Percentiles rank a stretch among this genome's conserved stretches.
These are phyloP conservation scores for Metschnikowia bowlesiae DNA, from an alignment of 805 yeast species.

Conservation along the genomic window DNA sequence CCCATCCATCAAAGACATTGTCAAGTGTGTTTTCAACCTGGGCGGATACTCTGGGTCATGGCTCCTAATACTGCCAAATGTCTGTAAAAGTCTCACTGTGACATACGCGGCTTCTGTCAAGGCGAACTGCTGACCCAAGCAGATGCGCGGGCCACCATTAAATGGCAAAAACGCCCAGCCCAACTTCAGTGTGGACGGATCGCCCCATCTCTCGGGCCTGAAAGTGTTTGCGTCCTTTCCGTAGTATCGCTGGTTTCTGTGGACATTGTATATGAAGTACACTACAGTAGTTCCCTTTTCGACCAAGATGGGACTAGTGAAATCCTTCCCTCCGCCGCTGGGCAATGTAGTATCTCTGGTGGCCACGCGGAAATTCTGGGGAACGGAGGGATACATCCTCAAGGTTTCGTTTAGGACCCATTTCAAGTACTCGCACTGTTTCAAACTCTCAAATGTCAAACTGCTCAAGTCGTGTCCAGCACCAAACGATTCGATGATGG, in stretches of 20 bases:
- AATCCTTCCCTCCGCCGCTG: constrained; percentile 46
- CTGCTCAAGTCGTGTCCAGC: constrained; percentile 33
- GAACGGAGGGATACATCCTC: constrained; percentile 51
- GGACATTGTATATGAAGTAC: constrained; percentile 39
- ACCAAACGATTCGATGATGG: constrained; percentile 31
- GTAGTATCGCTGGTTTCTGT: constrained; percentile 33
- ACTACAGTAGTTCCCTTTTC: constrained; percentile 41
- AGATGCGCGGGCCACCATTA: constrained; percentile 23
- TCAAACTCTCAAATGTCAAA: constrained; percentile 45
- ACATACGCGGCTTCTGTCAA: constrained; percentile 21
- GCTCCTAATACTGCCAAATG: constrained; percentile 9
- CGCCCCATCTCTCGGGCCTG: constrained; percentile 48
- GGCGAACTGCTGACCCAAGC: constrained; percentile 24
- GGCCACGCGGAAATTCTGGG: constrained; percentile 45
- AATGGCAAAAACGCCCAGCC: constrained; percentile 23
- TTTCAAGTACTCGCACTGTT: constrained; percentile 44
- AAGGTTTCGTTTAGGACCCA: constrained; percentile 46
- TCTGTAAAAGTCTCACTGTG: constrained; percentile 17
- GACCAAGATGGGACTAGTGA: constrained; percentile 33
- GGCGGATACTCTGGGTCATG: constrained; percentile 14
- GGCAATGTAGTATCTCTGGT: constrained; percentile 46
- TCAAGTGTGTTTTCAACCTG: constrained; percentile 11
- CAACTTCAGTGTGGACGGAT: constrained; percentile 14
- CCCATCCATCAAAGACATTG: constrained; percentile 16
- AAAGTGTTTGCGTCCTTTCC: constrained; percentile 44